phyloP scores from a whole-genome alignment of 768 basidiomycete species.

The Russula sp. region DNA sequence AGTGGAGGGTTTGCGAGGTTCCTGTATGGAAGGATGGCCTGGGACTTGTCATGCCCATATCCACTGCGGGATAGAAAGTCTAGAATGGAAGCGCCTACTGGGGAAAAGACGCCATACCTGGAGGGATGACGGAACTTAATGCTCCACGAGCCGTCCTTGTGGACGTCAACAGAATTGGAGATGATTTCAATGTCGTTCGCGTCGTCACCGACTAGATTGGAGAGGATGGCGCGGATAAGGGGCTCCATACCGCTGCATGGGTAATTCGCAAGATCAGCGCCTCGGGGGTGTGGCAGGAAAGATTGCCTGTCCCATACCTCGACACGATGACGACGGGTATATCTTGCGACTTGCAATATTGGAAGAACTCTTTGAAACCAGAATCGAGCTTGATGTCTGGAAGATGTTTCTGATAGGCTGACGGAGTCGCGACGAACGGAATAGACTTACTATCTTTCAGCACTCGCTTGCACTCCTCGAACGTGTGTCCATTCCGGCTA shows the following conservation, averaged over 20 bases:
- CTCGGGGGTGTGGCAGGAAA: not conserved
- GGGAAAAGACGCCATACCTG: slow-evolving; percentile 41
- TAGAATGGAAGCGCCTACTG: not conserved
- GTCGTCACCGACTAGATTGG: slow-evolving; percentile 68
- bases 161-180: slow-evolving; percentile 75
- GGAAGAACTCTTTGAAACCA: slow-evolving; percentile 84
- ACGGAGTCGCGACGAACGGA: slow-evolving; percentile 1
- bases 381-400: slow-evolving; percentile 80
- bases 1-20: slow-evolving; percentile 62
- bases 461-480: slow-evolving; percentile 76
- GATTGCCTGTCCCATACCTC: slow-evolving; percentile 43
- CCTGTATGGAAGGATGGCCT: slow-evolving; percentile 90
- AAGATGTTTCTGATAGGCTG: not conserved
- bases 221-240: slow-evolving; percentile 86
- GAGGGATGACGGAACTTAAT: slow-evolving; percentile 87
- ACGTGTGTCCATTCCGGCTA: slow-evolving; percentile 62
- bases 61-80: slow-evolving; percentile 40
- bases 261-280: not conserved
- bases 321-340: slow-evolving; percentile 94
- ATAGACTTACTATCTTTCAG: slow-evolving; percentile 57
- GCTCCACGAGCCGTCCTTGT: slow-evolving; percentile 64
- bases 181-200: slow-evolving; percentile 82
- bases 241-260: slow-evolving; percentile 81
- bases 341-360: slow-evolving; percentile 72
- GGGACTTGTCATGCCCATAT: slow-evolving; percentile 95